Percentiles rank a stretch among this genome's conserved stretches.
Evolutionary conservation across 179 eudicot genomes (phyloP).

Genomic region (Spinacia oleracea): DNA sequence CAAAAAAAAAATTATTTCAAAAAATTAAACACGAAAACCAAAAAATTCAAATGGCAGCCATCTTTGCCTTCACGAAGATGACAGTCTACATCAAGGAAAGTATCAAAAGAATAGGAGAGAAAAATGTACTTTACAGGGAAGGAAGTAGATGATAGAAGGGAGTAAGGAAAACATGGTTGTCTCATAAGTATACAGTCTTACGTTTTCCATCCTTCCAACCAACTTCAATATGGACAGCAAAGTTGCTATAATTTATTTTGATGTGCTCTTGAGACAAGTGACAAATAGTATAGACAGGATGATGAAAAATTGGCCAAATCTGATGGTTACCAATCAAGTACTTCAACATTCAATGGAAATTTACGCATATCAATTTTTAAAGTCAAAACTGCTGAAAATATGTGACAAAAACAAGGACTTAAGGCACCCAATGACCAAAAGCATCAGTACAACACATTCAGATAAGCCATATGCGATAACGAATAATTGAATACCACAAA

Average conservation of each 20-base stretch:
- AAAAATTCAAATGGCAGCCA: neutral
- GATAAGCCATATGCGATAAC: neutral
- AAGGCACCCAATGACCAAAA: neutral
- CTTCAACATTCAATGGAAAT: neutral
- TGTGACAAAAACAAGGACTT: neutral
- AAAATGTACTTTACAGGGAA: neutral
- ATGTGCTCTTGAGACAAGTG: conserved; percentile 1
- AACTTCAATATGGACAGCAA: neutral
- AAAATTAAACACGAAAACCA: neutral
- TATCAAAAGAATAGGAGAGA: neutral
- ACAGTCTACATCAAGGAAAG: neutral
- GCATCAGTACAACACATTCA: neutral
- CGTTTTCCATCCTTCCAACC: conserved; percentile 5
- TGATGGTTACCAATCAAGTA: neutral
- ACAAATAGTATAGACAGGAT: neutral
- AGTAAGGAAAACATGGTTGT: neutral
- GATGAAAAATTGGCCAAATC: neutral
- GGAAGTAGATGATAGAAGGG: neutral
- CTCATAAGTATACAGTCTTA: neutral
- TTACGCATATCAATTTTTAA: neutral
- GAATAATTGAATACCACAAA: neutral
- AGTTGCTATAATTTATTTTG: neutral
- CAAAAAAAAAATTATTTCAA: neutral
- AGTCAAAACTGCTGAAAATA: neutral
- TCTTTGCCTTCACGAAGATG: neutral